Conservation (phyloP, 1,284 basidiomycete species). For the Cryptococcus sp. region DNA sequence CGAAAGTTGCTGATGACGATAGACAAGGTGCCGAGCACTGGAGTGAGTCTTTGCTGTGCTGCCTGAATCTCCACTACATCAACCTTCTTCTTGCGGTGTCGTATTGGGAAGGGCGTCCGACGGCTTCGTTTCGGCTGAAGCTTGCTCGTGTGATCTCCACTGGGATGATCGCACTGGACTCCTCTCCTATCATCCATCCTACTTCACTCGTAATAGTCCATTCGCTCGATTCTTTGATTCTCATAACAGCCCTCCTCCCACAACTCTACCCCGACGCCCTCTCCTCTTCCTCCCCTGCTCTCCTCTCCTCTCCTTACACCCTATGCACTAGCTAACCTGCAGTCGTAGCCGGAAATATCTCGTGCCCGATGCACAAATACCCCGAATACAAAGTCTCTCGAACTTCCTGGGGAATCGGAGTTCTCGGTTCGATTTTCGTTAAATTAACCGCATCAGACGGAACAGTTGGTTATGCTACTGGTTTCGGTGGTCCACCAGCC, state of each 20-base stretch:
- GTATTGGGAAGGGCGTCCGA: too few species aligned
- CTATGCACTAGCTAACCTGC: conserved; percentile 7
- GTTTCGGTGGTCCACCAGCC: conserved; percentile 55
- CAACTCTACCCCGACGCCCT: background rate
- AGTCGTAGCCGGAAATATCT: conserved; percentile 47
- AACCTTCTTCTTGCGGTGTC: background rate
- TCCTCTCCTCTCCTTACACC: background rate
- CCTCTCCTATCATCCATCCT: too few species aligned
- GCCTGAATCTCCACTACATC: too few species aligned
- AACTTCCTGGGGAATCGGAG: conserved; percentile 50
- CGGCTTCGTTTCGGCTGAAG: too few species aligned
- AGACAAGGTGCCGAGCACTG: conserved; percentile 42
- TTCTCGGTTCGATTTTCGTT: conserved; percentile 52
- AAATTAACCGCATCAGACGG: conserved; percentile 54
- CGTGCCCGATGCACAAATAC: conserved; percentile 52
- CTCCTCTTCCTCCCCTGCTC: background rate
- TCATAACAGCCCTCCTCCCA: background rate
- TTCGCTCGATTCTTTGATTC: too few species aligned
- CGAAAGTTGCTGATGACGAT: conserved; percentile 2
- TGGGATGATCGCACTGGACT: too few species aligned
- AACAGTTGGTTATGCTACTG: conserved; percentile 53
- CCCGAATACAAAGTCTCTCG: conserved; percentile 52
- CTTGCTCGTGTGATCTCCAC: too few species aligned
- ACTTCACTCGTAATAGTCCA: too few species aligned
- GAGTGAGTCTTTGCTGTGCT: conserved; percentile 27